These are phyloP conservation scores for Ophiosphaerella herpotricha DNA, from an alignment of 2,329 filamentous ascomycete species.

Conservation along the genomic window DNA sequence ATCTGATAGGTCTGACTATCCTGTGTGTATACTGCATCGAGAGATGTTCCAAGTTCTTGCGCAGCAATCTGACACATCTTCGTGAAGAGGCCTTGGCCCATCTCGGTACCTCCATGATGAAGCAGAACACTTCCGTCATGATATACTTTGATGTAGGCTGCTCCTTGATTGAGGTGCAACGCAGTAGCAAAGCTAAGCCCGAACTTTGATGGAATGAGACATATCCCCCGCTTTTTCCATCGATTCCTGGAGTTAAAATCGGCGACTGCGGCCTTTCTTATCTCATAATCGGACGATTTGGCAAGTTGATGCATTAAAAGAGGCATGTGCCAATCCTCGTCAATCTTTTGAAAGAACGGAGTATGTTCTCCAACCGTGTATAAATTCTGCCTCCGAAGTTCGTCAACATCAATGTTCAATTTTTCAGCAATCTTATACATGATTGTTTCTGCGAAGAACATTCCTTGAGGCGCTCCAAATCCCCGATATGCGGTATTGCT, in stretches of 20 bases:
- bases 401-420: constrained; percentile 80
- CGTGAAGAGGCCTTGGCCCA: constrained; percentile 94
- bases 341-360: constrained; percentile 85
- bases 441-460: constrained; percentile 87
- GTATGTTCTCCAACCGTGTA: constrained; percentile 77
- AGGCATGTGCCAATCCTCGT: constrained; percentile 86
- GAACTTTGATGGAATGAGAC: constrained; percentile 91
- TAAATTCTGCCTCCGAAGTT: constrained; percentile 80
- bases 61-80: constrained; percentile 96
- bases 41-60: constrained; percentile 81
- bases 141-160: constrained; percentile 91
- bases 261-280: constrained; percentile 68
- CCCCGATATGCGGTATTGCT: constrained; percentile 96
- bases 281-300: constrained; percentile 72
- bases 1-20: constrained; percentile 85
- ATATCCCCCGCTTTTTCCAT: constrained; percentile 89
- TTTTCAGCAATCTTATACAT: constrained; percentile 89
- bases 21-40: constrained; percentile 84
- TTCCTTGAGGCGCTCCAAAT: constrained; percentile 91
- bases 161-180: constrained; percentile 91
- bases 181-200: constrained; percentile 91
- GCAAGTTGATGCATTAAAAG: constrained; percentile 87
- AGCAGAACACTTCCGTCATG: constrained; percentile 91
- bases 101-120: constrained; percentile 93
- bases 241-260: constrained; percentile 82